A percentile compares a stretch with the other conserved stretches of the same genome.
Conservation (phyloP, 1,284 basidiomycete species). For the Cryptococcus sp. region DNA sequence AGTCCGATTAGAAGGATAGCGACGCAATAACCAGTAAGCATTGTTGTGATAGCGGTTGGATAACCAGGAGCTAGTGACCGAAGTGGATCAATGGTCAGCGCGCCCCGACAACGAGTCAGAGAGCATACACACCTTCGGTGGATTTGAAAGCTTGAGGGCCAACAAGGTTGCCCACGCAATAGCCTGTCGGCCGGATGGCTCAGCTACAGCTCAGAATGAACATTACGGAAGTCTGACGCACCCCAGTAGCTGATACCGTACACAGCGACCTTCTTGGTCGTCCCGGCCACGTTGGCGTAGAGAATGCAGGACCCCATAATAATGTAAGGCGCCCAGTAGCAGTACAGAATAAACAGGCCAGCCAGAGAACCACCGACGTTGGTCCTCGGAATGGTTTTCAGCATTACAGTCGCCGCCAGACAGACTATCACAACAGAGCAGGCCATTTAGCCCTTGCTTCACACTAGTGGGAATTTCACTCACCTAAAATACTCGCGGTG, state of each 20-base stretch:
- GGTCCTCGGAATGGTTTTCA: constrained; percentile 22
- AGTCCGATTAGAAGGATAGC: constrained; percentile 15
- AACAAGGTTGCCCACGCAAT: constrained; percentile 18
- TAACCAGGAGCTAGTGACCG: constrained; percentile 20
- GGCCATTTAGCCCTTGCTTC: too few relatives aligned
- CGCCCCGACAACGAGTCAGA: too few relatives aligned
- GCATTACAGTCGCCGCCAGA: constrained; percentile 16
- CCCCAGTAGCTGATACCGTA: constrained; percentile 28
- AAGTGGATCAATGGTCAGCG: too few relatives aligned
- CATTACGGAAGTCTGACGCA: too few relatives aligned
- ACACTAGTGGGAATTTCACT: neutral
- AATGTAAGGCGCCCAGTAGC: constrained; percentile 27
- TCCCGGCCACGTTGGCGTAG: constrained; percentile 14
- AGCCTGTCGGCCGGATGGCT: neutral
- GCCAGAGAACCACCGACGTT: constrained; percentile 20
- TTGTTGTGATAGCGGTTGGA: constrained; percentile 15
- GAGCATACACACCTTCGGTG: neutral
- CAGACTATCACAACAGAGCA: constrained; percentile 8
- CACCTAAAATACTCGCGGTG: neutral
- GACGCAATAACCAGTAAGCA: constrained; percentile 24
- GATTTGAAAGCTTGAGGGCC: neutral
- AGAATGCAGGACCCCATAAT: constrained; percentile 5
- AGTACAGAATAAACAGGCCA: constrained; percentile 25
- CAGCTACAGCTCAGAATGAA: too few relatives aligned
- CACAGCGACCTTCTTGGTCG: constrained; percentile 27